Percentiles rank a stretch among this genome's conserved stretches.
Evolutionary conservation across 75 land plant genomes (phyloP).

Genomic region (Sequoia sempervirens): DNA sequence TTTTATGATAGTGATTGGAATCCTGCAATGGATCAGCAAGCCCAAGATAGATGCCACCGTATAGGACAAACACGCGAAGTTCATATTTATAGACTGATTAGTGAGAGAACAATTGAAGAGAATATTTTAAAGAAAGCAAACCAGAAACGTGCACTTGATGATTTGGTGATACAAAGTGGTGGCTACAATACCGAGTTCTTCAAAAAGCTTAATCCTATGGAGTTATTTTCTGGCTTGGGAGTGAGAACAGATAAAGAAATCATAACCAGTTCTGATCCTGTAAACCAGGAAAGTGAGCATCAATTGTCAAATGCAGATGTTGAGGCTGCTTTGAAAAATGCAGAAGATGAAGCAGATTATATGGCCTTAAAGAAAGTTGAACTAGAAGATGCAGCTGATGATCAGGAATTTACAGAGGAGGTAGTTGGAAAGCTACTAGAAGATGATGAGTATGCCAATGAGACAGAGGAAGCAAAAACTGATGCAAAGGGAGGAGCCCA

Average conservation of each 20-base stretch:
- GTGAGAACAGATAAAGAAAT: constrained; percentile 10
- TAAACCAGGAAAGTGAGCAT: constrained; percentile 18
- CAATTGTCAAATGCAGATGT: constrained; percentile 73
- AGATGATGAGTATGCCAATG: constrained; percentile 83
- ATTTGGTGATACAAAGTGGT: constrained; percentile 99
- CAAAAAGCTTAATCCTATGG: constrained; percentile 96
- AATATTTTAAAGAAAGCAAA: constrained; percentile 98
- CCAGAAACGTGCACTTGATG: constrained; percentile 93
- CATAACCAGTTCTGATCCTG: background rate
- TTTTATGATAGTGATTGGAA: constrained; percentile 99
- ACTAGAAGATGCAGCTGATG: constrained; percentile 91
- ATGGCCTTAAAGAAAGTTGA: constrained; percentile 99
- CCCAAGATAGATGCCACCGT: constrained; percentile 98
- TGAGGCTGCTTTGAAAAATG: constrained; percentile 88
- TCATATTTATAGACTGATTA: constrained; percentile 88
- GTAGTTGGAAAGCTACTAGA: constrained; percentile 54
- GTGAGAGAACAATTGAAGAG: constrained; percentile 98
- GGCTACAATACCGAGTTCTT: constrained; percentile 98
- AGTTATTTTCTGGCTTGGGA: constrained; percentile 78
- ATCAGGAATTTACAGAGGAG: constrained; percentile 94
- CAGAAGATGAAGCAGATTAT: constrained; percentile 99
- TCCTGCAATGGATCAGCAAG: constrained; percentile 99
- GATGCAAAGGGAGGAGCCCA: constrained; percentile 17
- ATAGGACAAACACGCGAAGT: constrained; percentile 99
- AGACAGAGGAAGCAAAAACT: constrained; percentile 46